Conservation (phyloP, 805 yeast species). For the Wickerhamomyces tratensis region DNA sequence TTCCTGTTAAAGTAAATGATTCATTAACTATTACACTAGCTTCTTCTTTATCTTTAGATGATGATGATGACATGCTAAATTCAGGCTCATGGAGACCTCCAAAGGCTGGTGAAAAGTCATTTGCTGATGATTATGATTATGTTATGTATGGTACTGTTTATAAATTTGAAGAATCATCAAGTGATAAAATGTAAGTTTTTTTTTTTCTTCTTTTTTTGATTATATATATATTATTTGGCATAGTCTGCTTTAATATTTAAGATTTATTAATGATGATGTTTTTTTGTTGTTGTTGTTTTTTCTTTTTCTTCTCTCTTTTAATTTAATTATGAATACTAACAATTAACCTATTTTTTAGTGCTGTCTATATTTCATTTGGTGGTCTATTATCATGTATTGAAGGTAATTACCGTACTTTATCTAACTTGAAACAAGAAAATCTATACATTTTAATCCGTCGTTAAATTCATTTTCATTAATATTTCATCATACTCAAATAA, state of each 20-base stretch:
- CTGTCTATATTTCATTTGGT: conserved; percentile 92
- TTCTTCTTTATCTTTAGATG: conserved; percentile 53
- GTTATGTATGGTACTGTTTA: conserved; percentile 98
- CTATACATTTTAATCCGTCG: conserved; percentile 82
- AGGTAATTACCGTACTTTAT: conserved; percentile 86
- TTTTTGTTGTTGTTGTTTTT: too few species aligned
- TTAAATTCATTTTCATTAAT: conserved; percentile 6
- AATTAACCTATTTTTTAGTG: conserved; percentile 23
- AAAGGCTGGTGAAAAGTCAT: conserved; percentile 68
- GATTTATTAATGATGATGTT: too few species aligned
- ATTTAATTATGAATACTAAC: too few species aligned
- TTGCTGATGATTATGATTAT: conserved; percentile 95
- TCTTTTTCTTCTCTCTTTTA: too few species aligned
- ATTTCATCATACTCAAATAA: too few species aligned
- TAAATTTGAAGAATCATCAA: conserved; percentile 82
- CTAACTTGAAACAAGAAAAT: conserved; percentile 86
- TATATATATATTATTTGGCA: not conserved
- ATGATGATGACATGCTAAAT: conserved; percentile 34
- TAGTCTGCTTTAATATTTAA: too few species aligned
- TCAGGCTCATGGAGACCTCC: conserved; percentile 46
- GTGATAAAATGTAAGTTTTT: conserved; percentile 32
- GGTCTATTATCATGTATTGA: conserved; percentile 90
- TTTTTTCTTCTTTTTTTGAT: too few species aligned
- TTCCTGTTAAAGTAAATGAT: conserved; percentile 72
- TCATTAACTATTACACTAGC: conserved; percentile 82